Evolutionary conservation across 306 rosid genomes (phyloP).

Genomic region (Vigna radiata): DNA sequence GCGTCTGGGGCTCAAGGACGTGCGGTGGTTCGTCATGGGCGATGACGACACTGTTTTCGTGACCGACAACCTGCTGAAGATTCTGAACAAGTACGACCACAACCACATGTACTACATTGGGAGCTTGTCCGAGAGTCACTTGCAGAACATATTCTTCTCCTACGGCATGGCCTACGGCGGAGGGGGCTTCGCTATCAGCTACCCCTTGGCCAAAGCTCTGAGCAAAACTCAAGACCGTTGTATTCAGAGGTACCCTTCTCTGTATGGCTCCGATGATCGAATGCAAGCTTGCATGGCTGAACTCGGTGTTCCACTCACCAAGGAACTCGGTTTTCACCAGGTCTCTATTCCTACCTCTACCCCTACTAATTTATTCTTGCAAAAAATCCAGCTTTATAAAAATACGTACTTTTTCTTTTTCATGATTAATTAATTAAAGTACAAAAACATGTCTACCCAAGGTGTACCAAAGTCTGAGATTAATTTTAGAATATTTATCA

Average conservation of each 20-base stretch:
- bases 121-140: constrained; percentile 84
- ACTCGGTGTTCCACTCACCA: constrained; percentile 98
- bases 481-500: too few relatives aligned
- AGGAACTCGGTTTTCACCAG: constrained; percentile 97
- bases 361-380: too few relatives aligned
- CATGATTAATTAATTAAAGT: too few relatives aligned
- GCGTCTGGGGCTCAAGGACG: constrained; percentile 67
- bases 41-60: constrained; percentile 98
- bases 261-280: constrained; percentile 98
- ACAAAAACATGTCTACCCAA: too few relatives aligned
- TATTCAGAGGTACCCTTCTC: constrained; percentile 76
- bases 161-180: constrained; percentile 99
- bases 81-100: constrained; percentile 79
- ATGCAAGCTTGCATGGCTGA: constrained; percentile 99
- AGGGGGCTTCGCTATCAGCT: constrained; percentile 94
- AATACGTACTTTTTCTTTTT: too few relatives aligned
- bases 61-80: constrained; percentile 69
- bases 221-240: constrained; percentile 85
- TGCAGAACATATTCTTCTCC: constrained; percentile 93
- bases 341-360: constrained; percentile 25
- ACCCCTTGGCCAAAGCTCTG: constrained; percentile 71
- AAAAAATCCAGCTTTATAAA: too few relatives aligned
- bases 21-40: constrained; percentile 96
- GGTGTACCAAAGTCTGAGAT: too few relatives aligned
- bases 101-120: constrained; percentile 83